Conservation (phyloP, 192 early-diverging fungal genomes). For the Martensiomyces pterosporus region DNA sequence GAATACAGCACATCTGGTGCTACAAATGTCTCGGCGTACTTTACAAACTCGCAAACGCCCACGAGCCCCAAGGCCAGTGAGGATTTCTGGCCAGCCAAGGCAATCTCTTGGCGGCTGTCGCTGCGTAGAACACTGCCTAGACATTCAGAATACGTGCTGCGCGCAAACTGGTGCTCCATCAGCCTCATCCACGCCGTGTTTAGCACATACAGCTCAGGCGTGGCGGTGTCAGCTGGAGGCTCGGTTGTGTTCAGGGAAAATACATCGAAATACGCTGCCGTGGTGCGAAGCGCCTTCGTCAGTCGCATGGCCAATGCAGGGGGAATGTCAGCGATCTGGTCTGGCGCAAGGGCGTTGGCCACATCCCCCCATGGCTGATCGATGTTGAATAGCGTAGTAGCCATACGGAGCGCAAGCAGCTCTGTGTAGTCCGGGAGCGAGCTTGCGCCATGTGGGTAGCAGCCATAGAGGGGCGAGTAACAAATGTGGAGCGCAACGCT, state of each 20-base stretch:
- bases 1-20: slow-evolving; percentile 14
- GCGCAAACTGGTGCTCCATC: slow-evolving; percentile 19
- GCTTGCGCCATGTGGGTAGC: slow-evolving; percentile 17
- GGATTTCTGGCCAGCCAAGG: background rate
- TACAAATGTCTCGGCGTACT: slow-evolving; percentile 2
- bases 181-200: slow-evolving; percentile 11
- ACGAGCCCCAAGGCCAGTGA: slow-evolving; percentile 7
- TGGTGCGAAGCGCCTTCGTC: slow-evolving; percentile 12
- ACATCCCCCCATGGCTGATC: slow-evolving; percentile 28
- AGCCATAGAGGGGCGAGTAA: slow-evolving; percentile 27
- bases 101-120: background rate
- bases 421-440: slow-evolving; percentile 19
- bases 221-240: background rate
- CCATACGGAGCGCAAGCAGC: slow-evolving; percentile 25
- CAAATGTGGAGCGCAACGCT: slow-evolving; percentile 13
- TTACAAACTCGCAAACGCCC: slow-evolving; percentile 33
- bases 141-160: slow-evolving; percentile 9
- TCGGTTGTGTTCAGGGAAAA: slow-evolving; percentile 32
- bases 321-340: slow-evolving; percentile 9
- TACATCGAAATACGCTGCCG: slow-evolving; percentile 22
- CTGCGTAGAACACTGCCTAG: slow-evolving; percentile 5
- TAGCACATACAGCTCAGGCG: background rate
- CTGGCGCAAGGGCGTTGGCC: slow-evolving; percentile 15
- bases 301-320: slow-evolving; percentile 9
- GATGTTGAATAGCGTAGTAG: slow-evolving; percentile 33